Base-by-base conservation (phyloP, 2,329 filamentous ascomycete species). In the Fusarium algeriense region DNA sequence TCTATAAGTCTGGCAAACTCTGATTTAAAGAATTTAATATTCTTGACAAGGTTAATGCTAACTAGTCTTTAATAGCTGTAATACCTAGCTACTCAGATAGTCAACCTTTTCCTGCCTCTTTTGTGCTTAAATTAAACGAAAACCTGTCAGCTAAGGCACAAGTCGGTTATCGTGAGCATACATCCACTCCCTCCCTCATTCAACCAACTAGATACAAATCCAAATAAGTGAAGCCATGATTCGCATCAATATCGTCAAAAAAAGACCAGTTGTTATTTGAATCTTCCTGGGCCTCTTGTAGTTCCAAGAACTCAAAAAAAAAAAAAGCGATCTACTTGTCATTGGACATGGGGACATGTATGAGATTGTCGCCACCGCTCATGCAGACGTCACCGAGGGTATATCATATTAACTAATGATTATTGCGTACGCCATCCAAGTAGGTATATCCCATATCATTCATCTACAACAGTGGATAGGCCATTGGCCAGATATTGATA, bases 241-340 rank as follows among this genome's bases (percentile, higher is more conserved):
- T 2, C 26, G 8, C 10, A 14, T 4, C 0, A 30, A n/a, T 6
- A 30, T 46, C 3, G 13, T 3, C 3, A 5, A 49, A 8, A 8
- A 23, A 5, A 12, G 7, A 30, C 7, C 6, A 3, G 14, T 13
- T 13, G n/a, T 4, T 23, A 10, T 12, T 3, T 2, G 2, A 17
- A 10, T 17, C 30, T 11, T 12, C 30, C 14, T 1, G 7, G 7
- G 15, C 4, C 1, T 10, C 5, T 7, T 9, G 7, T 23, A 0
- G 3, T 5, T 7, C n/a, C 30, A 7, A 30, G 30, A 30, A 30
- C 13, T 35, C 12, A 23, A 35, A 34, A 11, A 49, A 35, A 23
- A 35, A 34, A 11, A 49, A 35, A 6, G 30, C n/a, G 4, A 30
- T 11, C 23, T 34, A 9, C 0, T 35, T 30, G 1, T 19, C 3